A percentile compares a stretch with the other conserved stretches of the same genome.
Conservation (phyloP, 164 flowering plant genomes). For the Annona cherimola region DNA sequence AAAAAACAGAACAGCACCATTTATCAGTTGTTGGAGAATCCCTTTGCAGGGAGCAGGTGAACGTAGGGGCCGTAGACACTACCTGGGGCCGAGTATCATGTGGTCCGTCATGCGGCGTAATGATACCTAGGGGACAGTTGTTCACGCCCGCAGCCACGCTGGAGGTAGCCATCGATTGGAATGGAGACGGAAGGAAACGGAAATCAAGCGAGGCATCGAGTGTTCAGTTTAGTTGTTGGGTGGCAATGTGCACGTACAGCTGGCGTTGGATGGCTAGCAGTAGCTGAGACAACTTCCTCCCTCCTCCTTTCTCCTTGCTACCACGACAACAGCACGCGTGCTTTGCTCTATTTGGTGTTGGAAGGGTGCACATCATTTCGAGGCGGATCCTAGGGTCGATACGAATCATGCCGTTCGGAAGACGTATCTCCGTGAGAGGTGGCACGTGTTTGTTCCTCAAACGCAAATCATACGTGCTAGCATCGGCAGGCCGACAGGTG, state of each 20-base stretch:
- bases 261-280: neutral
- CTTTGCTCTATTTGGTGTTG: neutral
- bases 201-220: neutral
- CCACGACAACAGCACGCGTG: neutral
- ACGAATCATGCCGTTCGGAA: no score
- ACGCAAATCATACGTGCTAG: no score
- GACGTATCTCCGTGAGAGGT: no score
- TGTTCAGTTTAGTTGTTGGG: neutral
- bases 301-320: neutral
- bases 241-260: neutral
- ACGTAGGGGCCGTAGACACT: neutral
- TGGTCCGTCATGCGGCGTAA: no score
- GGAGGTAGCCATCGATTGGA: neutral
- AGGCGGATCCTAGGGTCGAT: no score
- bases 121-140: neutral
- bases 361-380: neutral
- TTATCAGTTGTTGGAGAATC: no score
- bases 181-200: neutral
- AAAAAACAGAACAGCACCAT: no score
- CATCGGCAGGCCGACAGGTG: no score
- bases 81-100: no score
- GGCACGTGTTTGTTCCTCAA: no score
- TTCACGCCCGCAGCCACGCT: neutral
- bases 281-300: neutral
- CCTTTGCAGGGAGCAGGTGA: neutral